Evolutionary conservation across 805 yeast species (phyloP).

Genomic region (Saturnispora halmiae): DNA sequence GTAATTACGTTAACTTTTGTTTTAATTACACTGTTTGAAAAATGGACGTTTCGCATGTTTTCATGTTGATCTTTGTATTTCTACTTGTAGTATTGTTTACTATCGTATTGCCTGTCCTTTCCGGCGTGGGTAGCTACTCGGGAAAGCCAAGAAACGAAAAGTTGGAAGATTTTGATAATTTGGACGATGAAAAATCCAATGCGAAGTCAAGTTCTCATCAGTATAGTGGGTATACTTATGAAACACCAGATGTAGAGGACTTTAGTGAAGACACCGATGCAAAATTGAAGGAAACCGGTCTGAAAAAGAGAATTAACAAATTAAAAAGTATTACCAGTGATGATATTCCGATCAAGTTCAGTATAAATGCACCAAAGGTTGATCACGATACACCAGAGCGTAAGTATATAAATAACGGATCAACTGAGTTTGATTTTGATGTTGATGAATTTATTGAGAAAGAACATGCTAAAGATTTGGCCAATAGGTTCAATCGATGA

Average conservation of each 20-base stretch:
- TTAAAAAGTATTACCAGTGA: constrained; percentile 13
- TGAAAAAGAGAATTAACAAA: constrained; percentile 7
- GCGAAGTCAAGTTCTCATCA: constrained; percentile 3
- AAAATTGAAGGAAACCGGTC: not conserved
- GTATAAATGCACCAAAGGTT: constrained; percentile 15
- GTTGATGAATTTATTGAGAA: constrained; percentile 37
- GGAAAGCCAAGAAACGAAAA: constrained; percentile 17
- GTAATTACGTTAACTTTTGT: too few relatives aligned
- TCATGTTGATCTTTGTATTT: not conserved
- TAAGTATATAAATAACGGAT: constrained; percentile 26
- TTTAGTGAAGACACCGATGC: constrained; percentile 5
- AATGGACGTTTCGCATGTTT: not conserved
- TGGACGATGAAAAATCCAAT: not conserved
- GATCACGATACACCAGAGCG: constrained; percentile 1
- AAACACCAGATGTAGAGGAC: constrained; percentile 27
- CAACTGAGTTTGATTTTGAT: constrained; percentile 39
- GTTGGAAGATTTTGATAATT: constrained; percentile 1
- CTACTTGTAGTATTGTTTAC: constrained; percentile 6
- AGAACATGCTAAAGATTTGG: constrained; percentile 23
- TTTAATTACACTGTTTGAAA: too few relatives aligned
- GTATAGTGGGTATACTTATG: constrained; percentile 16
- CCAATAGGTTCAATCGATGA: constrained; percentile 5
- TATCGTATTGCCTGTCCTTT: constrained; percentile 20
- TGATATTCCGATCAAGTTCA: constrained; percentile 26
- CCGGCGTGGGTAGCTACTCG: constrained; percentile 24